These are phyloP conservation scores for Aspergillus felis DNA, from an alignment of 2,329 filamentous ascomycete genomes.

Conservation along the genomic window DNA sequence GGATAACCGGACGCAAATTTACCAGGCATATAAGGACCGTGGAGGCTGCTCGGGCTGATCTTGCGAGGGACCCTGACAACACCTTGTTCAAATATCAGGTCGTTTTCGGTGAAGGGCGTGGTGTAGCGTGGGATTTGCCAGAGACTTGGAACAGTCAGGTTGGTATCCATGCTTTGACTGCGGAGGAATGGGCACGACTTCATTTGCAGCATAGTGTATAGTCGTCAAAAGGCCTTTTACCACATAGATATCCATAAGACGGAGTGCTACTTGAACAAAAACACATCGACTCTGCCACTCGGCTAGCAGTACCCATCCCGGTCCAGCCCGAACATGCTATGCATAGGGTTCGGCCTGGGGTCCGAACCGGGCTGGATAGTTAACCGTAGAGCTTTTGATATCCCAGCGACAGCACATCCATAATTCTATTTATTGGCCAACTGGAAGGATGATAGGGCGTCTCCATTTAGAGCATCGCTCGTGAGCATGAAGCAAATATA, in stretches of 20 bases:
- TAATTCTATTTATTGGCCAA: too few species aligned
- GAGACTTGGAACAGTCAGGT: slow-evolving; percentile 52
- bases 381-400: too few species aligned
- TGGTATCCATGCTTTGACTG: slow-evolving; percentile 35
- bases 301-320: too few species aligned
- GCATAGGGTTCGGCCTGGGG: too few species aligned
- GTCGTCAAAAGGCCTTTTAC: not conserved
- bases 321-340: too few species aligned
- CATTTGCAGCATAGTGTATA: not conserved
- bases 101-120: slow-evolving; percentile 57
- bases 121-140: slow-evolving; percentile 56
- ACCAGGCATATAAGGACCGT: slow-evolving; percentile 43
- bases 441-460: too few species aligned
- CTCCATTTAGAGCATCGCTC: too few species aligned
- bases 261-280: not conserved
- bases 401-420: too few species aligned
- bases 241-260: too few species aligned
- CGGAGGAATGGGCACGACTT: slow-evolving; percentile 14
- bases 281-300: too few species aligned
- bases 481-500: too few species aligned
- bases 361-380: too few species aligned
- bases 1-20: slow-evolving; percentile 41
- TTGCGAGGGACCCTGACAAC: slow-evolving; percentile 47
- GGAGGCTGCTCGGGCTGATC: slow-evolving; percentile 31
- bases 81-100: slow-evolving; percentile 56